Conservation (phyloP, 345 rosid species). For the Streptanthus diversifolius region DNA sequence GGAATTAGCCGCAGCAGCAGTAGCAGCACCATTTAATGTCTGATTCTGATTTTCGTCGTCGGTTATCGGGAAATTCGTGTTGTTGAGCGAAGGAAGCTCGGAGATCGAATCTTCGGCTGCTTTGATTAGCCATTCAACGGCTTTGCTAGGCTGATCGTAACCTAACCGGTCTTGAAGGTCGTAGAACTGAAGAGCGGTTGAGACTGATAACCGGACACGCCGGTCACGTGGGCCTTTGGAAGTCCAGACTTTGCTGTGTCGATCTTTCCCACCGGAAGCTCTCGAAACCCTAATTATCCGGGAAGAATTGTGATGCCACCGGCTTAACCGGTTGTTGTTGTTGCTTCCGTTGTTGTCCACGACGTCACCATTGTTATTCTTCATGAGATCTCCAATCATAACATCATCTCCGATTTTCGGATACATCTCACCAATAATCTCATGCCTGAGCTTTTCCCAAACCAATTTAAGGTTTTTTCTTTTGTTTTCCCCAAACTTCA, state of each 20-base stretch:
- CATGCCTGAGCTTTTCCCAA: slow-evolving; percentile 51
- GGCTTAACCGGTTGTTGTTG: slow-evolving; percentile 35
- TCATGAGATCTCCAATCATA: slow-evolving; percentile 48
- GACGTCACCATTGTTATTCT: slow-evolving; percentile 35
- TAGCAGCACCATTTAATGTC: slow-evolving; percentile 18
- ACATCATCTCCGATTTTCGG: slow-evolving; percentile 53
- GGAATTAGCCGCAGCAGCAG: slow-evolving; percentile 17
- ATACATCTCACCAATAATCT: slow-evolving; percentile 59
- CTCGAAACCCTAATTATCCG: slow-evolving; percentile 94
- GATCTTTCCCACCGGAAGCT: slow-evolving; percentile 96
- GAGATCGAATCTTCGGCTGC: slow-evolving; percentile 76
- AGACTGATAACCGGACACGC: slow-evolving; percentile 80
- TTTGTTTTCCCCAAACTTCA: slow-evolving; percentile 16
- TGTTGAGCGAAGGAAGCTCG: slow-evolving; percentile 78
- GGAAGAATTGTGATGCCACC: slow-evolving; percentile 71
- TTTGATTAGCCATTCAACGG: slow-evolving; percentile 93
- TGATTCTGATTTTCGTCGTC: slow-evolving; percentile 65
- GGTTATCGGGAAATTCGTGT: slow-evolving; percentile 50
- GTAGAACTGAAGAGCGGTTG: slow-evolving; percentile 91
- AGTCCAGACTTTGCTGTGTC: slow-evolving; percentile 97
- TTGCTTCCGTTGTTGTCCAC: background rate
- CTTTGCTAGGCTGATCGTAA: slow-evolving; percentile 95
- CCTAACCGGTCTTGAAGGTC: slow-evolving; percentile 95
- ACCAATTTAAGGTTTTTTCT: slow-evolving; percentile 5
- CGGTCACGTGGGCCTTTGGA: slow-evolving; percentile 89